Base-by-base conservation (phyloP, 2,329 filamentous ascomycete genomes). In the Teratosphaeria viscida region DNA sequence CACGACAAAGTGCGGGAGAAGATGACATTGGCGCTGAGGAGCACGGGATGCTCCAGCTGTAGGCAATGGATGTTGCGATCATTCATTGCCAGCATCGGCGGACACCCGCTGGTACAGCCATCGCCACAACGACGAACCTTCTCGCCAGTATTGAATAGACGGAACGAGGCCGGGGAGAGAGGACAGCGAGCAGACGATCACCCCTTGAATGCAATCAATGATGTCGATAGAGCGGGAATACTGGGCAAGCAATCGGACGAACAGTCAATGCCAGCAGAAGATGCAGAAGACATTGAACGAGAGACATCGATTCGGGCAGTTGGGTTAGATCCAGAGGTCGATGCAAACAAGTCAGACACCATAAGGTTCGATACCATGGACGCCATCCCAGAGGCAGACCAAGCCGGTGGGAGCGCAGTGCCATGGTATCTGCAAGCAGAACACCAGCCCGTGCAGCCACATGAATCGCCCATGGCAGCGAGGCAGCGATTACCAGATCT, bases 361-460 rank as follows among this genome's bases (percentile, higher is more conserved):
- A 49, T 49, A 10, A 10, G n/a, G 3, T 49, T 49, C 16, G 43
- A 49, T 49, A 49, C 43, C n/a, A 27, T 23, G 32, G 23, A 57
- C n/a, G 32, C 26, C 23, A 12, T 7, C 8, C 23, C 19, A 1
- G 43, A 47, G 27, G 32, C 11, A 49, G 37, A 19, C 19, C 16
- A 49, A 19, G 1, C 16, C 19, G 16, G 43, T 10, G 19, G 43
- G 5, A 23, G 16, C 34, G 19, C 16, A 55, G 58, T 85, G 7
- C 89, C 89, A 5, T 97, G 94, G 94, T 97, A 96, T 73, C 84
- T 95, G 32, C 85, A 94, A 70, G 85, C 89, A 65, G 82, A 89
- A 62, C 59, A 67, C 19, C 65, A 69, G 29, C 61, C 67, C 57
- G 64, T 5, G 67, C 75, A 5, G 73, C 68, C 72, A 58, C 70